Conservation (phyloP, 2,329 filamentous ascomycete genomes). For the Fusarium pseudocircinatum region DNA sequence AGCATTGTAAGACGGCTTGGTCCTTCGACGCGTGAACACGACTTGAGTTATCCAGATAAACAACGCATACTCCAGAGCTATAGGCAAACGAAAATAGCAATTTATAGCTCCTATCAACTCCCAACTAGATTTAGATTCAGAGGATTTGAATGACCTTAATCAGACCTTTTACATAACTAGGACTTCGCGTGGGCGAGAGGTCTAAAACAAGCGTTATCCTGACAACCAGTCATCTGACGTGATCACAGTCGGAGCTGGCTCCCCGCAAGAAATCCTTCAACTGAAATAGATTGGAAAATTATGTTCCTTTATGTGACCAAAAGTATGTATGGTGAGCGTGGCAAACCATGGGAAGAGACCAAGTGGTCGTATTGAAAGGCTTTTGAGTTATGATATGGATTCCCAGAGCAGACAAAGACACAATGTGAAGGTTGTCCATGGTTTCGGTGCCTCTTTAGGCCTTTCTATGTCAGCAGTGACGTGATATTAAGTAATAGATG, state of each 20-base stretch:
- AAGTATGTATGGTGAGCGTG: too few species aligned
- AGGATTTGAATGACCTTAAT: rapidly evolving
- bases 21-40: background rate
- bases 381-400: background rate
- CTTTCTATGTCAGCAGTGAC: rapidly evolving
- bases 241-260: background rate
- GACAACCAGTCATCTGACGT: background rate
- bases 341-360: too few species aligned
- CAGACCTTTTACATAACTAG: too few species aligned
- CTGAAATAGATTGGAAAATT: background rate
- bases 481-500: background rate
- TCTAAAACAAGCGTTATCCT: background rate
- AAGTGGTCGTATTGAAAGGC: rapidly evolving
- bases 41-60: too few species aligned
- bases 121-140: too few species aligned
- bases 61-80: background rate
- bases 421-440: too few species aligned
- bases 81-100: background rate
- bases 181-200: background rate
- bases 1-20: background rate
- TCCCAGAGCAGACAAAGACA: too few species aligned
- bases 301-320: too few species aligned
- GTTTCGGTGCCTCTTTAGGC: rapidly evolving
- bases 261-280: background rate
- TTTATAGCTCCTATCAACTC: rapidly evolving